Conservation (phyloP, 257 asterid species). For the Solanum dulcamara region DNA sequence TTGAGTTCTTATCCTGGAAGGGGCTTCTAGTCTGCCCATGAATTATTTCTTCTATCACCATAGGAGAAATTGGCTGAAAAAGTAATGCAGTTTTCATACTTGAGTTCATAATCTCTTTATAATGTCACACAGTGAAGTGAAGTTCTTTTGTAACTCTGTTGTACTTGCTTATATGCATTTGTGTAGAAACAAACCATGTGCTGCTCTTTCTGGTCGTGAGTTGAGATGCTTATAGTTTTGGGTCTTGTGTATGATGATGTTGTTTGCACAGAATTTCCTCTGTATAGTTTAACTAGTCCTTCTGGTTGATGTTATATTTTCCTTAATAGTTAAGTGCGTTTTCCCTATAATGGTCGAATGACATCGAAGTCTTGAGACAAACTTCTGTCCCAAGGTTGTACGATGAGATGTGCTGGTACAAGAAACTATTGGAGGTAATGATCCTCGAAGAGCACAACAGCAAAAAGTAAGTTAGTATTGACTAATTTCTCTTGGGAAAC, state of each 20-base stretch:
- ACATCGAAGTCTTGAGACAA: not conserved
- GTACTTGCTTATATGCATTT: not conserved
- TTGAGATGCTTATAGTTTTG: not conserved
- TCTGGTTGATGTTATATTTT: not conserved
- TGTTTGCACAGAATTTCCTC: not conserved
- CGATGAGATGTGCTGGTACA: not conserved
- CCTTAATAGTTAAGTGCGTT: not conserved
- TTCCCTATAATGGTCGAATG: not conserved
- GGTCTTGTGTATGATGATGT: not conserved
- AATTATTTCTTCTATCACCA: not conserved
- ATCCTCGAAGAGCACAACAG: not conserved
- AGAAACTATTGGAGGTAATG: not conserved
- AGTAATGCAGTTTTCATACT: not conserved
- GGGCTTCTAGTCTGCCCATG: not conserved
- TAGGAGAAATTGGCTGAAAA: not conserved
- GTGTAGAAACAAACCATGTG: not conserved
- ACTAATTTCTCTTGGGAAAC: not conserved
- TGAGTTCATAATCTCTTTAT: not conserved
- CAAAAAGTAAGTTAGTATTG: not conserved
- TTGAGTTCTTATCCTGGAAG: not conserved
- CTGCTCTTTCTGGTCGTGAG: not conserved
- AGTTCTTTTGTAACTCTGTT: not conserved
- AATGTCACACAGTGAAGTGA: not conserved
- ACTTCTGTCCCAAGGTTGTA: not conserved
- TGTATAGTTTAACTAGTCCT: not conserved